phyloP scores from a whole-genome alignment of 2,329 filamentous ascomycete genomes.

The Diplodia sapinea region DNA sequence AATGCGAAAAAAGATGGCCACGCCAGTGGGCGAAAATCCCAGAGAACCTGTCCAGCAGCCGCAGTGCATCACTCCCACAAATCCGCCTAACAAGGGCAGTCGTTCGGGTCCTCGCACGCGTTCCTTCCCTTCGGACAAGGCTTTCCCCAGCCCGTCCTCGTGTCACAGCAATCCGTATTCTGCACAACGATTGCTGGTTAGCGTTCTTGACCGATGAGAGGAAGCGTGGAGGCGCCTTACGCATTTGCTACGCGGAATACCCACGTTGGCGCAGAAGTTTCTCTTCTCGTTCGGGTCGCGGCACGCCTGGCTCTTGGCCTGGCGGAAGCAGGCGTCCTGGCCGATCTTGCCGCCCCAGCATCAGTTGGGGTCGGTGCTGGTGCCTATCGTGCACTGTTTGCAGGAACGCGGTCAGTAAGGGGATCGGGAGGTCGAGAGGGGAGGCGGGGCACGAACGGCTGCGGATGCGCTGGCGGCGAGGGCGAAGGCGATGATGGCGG shows the following conservation, averaged over 20 bases:
- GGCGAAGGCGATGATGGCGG: not conserved
- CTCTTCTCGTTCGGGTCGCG: not conserved
- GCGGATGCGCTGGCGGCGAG: not conserved
- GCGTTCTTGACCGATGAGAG: not conserved
- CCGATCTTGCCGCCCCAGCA: not conserved
- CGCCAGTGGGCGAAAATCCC: too few relatives aligned
- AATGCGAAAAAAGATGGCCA: not conserved
- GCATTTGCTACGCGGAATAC: not conserved
- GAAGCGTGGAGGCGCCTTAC: not conserved
- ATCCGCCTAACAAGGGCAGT: not conserved
- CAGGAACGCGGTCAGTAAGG: not conserved
- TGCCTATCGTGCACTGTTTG: not conserved
- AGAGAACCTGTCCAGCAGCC: not conserved
- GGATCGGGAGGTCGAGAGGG: not conserved
- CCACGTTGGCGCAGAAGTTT: not conserved
- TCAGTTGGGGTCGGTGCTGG: not conserved
- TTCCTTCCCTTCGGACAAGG: not conserved
- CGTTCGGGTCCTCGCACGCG: not conserved
- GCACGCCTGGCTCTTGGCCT: not conserved
- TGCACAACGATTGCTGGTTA: not conserved
- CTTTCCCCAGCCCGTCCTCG: not conserved
- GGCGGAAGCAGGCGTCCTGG: not conserved
- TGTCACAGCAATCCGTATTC: not conserved
- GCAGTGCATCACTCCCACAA: not conserved
- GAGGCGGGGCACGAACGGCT: not conserved